Evolutionary conservation across 2,329 filamentous ascomycete species (phyloP).

Genomic region (Domatiomyces globalis): DNA sequence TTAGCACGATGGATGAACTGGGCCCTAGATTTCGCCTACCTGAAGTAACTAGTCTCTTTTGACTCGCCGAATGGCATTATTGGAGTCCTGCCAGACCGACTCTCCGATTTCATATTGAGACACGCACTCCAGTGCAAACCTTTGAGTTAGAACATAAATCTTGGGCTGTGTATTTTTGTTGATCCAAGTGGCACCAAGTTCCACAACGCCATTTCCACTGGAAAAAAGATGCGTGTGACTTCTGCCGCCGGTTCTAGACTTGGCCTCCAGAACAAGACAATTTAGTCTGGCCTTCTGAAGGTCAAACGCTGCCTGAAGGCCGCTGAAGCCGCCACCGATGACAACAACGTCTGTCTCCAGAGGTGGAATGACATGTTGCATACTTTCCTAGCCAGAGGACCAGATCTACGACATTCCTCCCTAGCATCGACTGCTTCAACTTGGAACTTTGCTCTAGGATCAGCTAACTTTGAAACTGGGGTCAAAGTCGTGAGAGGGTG

Average conservation of each 20-base stretch:
- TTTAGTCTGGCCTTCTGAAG: conserved; percentile 26
- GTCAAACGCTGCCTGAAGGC: conserved; percentile 25
- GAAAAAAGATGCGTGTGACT: conserved; percentile 28
- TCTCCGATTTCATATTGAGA: conserved; percentile 36
- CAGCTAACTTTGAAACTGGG: conserved; percentile 29
- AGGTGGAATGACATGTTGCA: neutral
- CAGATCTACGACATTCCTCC: conserved; percentile 4
- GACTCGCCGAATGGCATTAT: no score
- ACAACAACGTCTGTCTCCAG: conserved; percentile 23
- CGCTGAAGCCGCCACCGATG: conserved; percentile 33
- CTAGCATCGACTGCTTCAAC: conserved; percentile 28
- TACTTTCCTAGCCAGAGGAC: conserved; percentile 1
- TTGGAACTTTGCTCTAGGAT: conserved; percentile 29
- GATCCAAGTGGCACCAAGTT: conserved; percentile 46
- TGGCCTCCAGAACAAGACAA: conserved; percentile 34
- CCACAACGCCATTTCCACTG: conserved; percentile 25
- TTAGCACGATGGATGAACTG: no score
- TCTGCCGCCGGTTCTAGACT: conserved; percentile 39
- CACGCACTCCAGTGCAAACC: conserved; percentile 28
- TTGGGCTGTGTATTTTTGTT: conserved; percentile 40
- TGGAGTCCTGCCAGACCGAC: no score
- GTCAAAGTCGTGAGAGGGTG: conserved; percentile 30
- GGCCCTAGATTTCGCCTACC: no score
- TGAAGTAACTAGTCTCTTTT: no score
- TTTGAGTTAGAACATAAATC: conserved; percentile 27